Percentiles rank a stretch among this genome's conserved stretches.
phyloP scores from a whole-genome alignment of 176 grass and related monocot genomes.

The Tillandsia leiboldiana region DNA sequence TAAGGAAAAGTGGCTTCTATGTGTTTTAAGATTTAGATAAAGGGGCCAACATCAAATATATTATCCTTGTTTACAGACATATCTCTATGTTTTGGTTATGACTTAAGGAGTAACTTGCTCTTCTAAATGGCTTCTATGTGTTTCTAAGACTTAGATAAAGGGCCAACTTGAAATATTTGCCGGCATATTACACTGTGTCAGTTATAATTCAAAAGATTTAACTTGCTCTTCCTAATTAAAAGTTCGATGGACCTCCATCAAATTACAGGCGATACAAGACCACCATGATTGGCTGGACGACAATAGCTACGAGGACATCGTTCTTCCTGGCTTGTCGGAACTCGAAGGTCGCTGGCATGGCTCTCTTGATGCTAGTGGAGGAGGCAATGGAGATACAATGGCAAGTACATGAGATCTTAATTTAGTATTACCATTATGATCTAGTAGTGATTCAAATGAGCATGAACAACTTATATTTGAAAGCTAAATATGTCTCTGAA shows the following conservation, averaged over 20 bases:
- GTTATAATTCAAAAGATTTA: not conserved
- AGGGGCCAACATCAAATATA: not conserved
- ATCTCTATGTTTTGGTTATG: not conserved
- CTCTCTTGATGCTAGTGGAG: conserved; percentile 93
- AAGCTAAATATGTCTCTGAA: not conserved
- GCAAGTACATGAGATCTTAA: conserved; percentile 27
- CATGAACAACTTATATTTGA: not conserved
- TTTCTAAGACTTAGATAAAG: not conserved
- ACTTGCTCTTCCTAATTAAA: conserved; percentile 18
- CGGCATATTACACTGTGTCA: not conserved
- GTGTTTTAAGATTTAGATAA: not conserved
- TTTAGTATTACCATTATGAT: not conserved
- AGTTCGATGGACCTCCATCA: conserved; percentile 1
- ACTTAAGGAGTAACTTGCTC: conserved; percentile 1
- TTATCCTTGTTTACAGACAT: not conserved
- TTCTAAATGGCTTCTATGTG: not conserved
- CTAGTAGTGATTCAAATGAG: not conserved
- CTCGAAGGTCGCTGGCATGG: conserved; percentile 88
- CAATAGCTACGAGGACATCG: conserved; percentile 74
- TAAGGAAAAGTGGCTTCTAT: not conserved
- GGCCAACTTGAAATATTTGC: not conserved
- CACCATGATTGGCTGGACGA: conserved; percentile 68
- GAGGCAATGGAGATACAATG: conserved; percentile 95
- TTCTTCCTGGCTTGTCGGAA: conserved; percentile 91
- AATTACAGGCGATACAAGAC: conserved; percentile 66